A percentile compares a stretch with the other conserved stretches of the same genome.
These are phyloP conservation scores for Phoenix roebelenii DNA, from an alignment of 176 grass and related monocot species.

Conservation along the genomic window DNA sequence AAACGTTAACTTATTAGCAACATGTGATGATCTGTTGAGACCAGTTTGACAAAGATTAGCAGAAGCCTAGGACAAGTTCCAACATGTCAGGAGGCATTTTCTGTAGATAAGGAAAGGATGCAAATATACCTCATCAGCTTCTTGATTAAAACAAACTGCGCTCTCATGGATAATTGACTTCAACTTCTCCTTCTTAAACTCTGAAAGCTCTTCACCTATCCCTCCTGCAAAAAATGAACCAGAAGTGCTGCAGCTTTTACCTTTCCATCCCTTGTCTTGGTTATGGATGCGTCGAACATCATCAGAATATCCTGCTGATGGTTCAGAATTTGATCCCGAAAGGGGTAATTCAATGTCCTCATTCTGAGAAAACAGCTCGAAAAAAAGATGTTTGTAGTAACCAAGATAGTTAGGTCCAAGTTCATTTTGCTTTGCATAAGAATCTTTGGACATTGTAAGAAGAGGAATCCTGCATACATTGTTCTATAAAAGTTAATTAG, in stretches of 20 bases:
- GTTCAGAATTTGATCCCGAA: slow-evolving; percentile 1
- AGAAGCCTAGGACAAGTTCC: too few relatives aligned
- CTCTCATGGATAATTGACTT: slow-evolving; percentile 21
- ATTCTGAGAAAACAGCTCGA: slow-evolving; percentile 9
- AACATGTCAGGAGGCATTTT: too few relatives aligned
- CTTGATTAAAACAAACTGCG: slow-evolving; percentile 26
- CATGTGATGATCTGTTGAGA: too few relatives aligned
- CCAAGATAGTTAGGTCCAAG: slow-evolving; percentile 28
- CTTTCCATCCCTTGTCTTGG: background rate
- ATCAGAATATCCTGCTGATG: background rate
- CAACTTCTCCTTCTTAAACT: slow-evolving; percentile 32
- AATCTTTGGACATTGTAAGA: slow-evolving; percentile 27
- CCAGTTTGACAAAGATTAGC: too few relatives aligned
- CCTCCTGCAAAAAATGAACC: slow-evolving; percentile 17
- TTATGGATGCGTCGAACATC: background rate
- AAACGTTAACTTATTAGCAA: too few relatives aligned
- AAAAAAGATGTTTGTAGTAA: slow-evolving; percentile 34
- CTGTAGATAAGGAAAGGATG: background rate
- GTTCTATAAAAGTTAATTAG: background rate
- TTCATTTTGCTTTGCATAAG: slow-evolving; percentile 18
- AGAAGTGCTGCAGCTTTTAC: background rate
- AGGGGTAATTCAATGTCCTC: background rate
- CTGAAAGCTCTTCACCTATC: slow-evolving; percentile 20
- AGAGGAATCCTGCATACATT: background rate
- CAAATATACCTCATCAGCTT: slow-evolving; percentile 32